Evolutionary conservation across 148 eudicot species (phyloP).

Genomic region (Rhododendron ovatum): DNA sequence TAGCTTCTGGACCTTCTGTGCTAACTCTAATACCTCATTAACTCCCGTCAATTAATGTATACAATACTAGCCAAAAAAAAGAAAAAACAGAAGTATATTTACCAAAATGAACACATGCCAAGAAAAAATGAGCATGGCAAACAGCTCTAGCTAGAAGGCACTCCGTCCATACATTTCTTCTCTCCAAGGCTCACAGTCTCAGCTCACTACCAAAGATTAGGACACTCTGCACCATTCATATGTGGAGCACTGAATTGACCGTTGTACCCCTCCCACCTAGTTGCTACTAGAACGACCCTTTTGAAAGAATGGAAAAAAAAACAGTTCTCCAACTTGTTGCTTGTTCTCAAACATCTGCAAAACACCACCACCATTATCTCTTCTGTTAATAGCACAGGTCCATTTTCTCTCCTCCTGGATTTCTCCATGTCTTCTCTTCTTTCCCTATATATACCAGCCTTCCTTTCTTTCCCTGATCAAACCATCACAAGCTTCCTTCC

Average conservation of each 20-base stretch:
- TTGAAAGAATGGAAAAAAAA: too few species aligned
- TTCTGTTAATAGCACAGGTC: not conserved
- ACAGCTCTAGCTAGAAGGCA: too few species aligned
- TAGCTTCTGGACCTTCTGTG: too few species aligned
- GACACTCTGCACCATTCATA: not conserved
- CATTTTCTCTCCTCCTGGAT: not conserved
- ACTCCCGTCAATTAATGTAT: too few species aligned
- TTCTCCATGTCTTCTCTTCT: not conserved
- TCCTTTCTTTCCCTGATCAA: not conserved
- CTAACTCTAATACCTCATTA: too few species aligned
- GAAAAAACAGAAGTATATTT: too few species aligned
- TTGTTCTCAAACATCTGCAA: not conserved
- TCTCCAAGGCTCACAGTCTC: too few species aligned
- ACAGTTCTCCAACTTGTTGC: not conserved
- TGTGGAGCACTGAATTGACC: not conserved
- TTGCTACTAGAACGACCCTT: constrained; percentile 1
- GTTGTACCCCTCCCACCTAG: not conserved
- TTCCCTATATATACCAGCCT: not conserved
- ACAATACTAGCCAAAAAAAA: too few species aligned
- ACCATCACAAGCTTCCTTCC: not conserved
- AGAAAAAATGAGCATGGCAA: too few species aligned
- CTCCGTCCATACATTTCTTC: too few species aligned
- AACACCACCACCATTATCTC: not conserved
- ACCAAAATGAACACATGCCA: too few species aligned
- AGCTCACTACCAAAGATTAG: not conserved